phyloP scores from a whole-genome alignment of 371 early-diverging fungal genomes.

The Mortierella sp. region DNA sequence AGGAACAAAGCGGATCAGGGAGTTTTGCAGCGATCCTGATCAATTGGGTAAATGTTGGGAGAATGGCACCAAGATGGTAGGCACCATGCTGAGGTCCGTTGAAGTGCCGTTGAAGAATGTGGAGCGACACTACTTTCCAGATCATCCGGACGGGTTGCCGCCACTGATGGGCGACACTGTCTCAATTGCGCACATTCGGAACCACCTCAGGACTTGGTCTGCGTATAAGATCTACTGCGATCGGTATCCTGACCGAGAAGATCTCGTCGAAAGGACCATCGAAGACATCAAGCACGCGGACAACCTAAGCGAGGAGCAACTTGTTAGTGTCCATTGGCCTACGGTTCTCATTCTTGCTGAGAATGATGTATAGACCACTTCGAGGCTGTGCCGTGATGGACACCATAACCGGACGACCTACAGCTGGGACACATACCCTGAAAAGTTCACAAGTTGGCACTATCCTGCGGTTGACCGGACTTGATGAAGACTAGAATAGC shows the following conservation, averaged over 20 bases:
- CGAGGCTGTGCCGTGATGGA: no score
- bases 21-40: conserved; percentile 49
- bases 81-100: conserved; percentile 56
- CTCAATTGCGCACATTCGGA: conserved; percentile 54
- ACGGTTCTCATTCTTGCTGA: conserved; percentile 35
- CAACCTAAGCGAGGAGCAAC: conserved; percentile 27
- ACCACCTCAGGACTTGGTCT: conserved; percentile 68
- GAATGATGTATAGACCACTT: conserved; percentile 18
- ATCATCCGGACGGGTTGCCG: conserved; percentile 7
- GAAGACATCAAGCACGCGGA: conserved; percentile 38
- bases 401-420: no score
- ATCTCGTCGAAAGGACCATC: conserved; percentile 52
- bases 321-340: conserved; percentile 31
- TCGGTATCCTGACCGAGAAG: conserved; percentile 30
- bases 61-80: conserved; percentile 44
- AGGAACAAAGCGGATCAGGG: conserved; percentile 41
- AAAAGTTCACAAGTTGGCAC: no score
- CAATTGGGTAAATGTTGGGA: conserved; percentile 55
- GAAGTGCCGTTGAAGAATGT: conserved; percentile 52
- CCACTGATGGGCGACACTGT: conserved; percentile 53
- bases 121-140: conserved; percentile 54
- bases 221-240: conserved; percentile 62
- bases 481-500: background rate
- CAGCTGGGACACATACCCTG: no score
- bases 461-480: no score